A percentile compares a stretch with the other conserved stretches of the same genome.
Evolutionary conservation across 139 green algal genomes (phyloP).

Genomic region (Eudorina sp.): DNA sequence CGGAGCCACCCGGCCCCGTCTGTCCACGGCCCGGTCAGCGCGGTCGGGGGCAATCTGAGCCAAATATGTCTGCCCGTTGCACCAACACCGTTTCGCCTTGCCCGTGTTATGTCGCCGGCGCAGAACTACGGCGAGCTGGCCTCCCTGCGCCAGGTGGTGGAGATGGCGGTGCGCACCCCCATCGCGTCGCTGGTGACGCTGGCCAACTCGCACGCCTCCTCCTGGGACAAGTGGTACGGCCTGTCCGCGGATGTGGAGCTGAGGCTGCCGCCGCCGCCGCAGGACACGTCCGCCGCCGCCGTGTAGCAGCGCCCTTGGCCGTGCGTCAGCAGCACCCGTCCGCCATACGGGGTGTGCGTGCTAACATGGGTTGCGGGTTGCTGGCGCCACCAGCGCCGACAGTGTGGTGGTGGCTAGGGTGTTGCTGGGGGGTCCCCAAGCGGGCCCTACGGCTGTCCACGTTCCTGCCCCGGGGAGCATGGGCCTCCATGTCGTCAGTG

Average conservation of each 20-base stretch:
- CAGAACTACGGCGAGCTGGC: constrained; percentile 41
- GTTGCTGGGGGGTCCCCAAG: too few relatives aligned
- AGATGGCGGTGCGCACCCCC: constrained; percentile 27
- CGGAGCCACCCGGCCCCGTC: not conserved
- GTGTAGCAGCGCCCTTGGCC: too few relatives aligned
- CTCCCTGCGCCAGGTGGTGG: constrained; percentile 26
- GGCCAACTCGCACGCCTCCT: not conserved
- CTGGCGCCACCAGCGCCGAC: not conserved
- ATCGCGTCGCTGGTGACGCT: not conserved
- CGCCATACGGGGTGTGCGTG: not conserved
- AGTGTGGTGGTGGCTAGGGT: not conserved
- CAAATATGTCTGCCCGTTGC: too few relatives aligned
- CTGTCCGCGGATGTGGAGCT: constrained; percentile 34
- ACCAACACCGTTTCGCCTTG: not conserved
- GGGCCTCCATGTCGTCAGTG: too few relatives aligned
- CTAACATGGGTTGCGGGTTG: not conserved
- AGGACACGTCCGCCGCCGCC: not conserved
- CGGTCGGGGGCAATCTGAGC: too few relatives aligned
- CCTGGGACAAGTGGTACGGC: constrained; percentile 37
- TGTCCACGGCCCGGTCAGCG: not conserved
- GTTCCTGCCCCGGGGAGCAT: too few relatives aligned
- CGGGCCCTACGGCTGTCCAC: too few relatives aligned
- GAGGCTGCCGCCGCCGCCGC: not conserved
- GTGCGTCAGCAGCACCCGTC: too few relatives aligned
- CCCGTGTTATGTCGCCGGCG: not conserved